Evolutionary conservation across 1,284 basidiomycete genomes (phyloP).

Genomic region (Cystobasidium pallidum): DNA sequence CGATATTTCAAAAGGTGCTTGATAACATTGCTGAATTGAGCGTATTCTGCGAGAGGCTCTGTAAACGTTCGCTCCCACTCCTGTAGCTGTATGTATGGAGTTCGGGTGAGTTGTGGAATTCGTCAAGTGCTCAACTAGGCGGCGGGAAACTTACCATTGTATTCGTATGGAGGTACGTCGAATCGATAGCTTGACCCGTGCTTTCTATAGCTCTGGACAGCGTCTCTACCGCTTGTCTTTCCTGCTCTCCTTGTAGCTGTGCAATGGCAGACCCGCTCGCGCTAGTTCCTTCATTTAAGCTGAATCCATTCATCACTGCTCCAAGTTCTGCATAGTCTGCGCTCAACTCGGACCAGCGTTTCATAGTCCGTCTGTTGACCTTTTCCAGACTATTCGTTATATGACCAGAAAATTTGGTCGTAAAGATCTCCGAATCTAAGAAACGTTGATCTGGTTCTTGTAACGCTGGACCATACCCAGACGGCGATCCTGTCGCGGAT

Average conservation of each 20-base stretch:
- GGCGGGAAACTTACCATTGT: conserved; percentile 66
- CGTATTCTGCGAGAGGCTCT: conserved; percentile 93
- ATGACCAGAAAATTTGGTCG: conserved; percentile 92
- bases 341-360: conserved; percentile 89
- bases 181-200: conserved; percentile 92
- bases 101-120: not conserved
- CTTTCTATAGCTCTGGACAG: conserved; percentile 82
- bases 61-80: conserved; percentile 90
- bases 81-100: conserved; percentile 66
- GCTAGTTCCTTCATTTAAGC: conserved; percentile 70
- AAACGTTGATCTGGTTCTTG: conserved; percentile 90
- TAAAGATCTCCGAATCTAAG: conserved; percentile 93
- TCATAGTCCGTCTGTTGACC: conserved; percentile 85
- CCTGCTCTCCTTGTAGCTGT: conserved; percentile 40
- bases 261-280: conserved; percentile 46
- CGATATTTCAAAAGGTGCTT: conserved; percentile 90
- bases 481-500: conserved; percentile 27
- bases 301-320: conserved; percentile 92
- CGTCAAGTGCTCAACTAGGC: not conserved
- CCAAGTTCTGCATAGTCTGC: conserved; percentile 94
- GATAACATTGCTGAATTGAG: conserved; percentile 92
- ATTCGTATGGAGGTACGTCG: conserved; percentile 89
- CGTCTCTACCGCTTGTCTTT: conserved; percentile 59
- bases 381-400: conserved; percentile 91
- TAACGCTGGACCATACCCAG: conserved; percentile 65